These are phyloP conservation scores for Chalciporus pseudorubinellus DNA, from an alignment of 768 basidiomycete species.

Conservation along the genomic window DNA sequence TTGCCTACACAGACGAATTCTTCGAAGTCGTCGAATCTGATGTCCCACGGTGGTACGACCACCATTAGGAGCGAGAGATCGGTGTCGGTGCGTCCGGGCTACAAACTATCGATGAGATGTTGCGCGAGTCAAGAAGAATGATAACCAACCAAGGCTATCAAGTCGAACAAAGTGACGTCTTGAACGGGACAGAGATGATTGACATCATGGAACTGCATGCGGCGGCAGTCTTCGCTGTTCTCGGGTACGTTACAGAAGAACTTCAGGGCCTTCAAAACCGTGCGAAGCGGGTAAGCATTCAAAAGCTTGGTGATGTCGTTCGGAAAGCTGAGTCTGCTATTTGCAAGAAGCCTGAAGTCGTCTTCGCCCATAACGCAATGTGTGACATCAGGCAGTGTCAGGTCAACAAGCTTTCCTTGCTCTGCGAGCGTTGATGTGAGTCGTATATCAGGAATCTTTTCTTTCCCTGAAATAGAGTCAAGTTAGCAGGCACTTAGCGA, in stretches of 20 bases:
- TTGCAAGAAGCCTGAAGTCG: neutral
- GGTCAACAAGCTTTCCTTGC: neutral
- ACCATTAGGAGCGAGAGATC: conserved; percentile 1
- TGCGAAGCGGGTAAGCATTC: conserved; percentile 1
- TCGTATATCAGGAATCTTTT: neutral
- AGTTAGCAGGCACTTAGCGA: neutral
- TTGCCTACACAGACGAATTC: conserved; percentile 1
- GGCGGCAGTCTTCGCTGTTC: neutral
- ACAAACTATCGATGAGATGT: neutral
- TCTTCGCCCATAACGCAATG: neutral
- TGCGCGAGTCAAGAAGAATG: neutral
- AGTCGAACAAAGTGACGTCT: conserved; percentile 3
- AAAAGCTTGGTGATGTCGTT: conserved; percentile 9
- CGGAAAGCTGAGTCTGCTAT: neutral
- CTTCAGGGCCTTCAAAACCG: neutral
- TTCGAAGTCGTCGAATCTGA: conserved; percentile 4
- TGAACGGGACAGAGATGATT: conserved; percentile 5
- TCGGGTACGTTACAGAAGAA: neutral
- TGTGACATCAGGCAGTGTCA: conserved; percentile 1
- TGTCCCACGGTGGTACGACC: conserved; percentile 1
- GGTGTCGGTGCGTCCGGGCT: neutral
- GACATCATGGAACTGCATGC: conserved; percentile 2
- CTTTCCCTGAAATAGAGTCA: neutral
- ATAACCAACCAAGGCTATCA: conserved; percentile 1
- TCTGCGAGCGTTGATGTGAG: neutral